These are phyloP conservation scores for Pachysolen tannophilus DNA, from an alignment of 805 yeast species.

Conservation along the genomic window DNA sequence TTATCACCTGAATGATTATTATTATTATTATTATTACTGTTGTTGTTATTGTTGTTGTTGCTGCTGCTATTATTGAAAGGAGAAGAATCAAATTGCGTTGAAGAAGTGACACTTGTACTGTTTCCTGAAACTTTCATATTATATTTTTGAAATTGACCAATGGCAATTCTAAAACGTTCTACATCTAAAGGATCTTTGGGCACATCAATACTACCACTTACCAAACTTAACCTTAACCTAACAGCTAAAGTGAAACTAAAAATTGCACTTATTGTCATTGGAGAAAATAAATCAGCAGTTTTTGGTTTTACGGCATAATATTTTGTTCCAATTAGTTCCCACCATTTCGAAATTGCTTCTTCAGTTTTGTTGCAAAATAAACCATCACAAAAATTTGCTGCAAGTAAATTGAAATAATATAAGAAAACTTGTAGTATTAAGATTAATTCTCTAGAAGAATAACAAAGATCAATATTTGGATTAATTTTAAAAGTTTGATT, in stretches of 20 bases:
- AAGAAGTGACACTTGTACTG: constrained; percentile 35
- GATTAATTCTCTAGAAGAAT: constrained; percentile 70
- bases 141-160: constrained; percentile 68
- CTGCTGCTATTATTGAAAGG: no score
- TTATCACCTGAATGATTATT: constrained; percentile 36
- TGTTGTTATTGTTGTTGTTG: no score
- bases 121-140: constrained; percentile 39
- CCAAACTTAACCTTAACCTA: constrained; percentile 53
- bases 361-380: constrained; percentile 73
- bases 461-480: constrained; percentile 42
- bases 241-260: constrained; percentile 70
- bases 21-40: constrained; percentile 23
- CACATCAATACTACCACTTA: constrained; percentile 44
- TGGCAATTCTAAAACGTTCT: constrained; percentile 55
- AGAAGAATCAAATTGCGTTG: no score
- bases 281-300: constrained; percentile 24
- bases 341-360: constrained; percentile 69
- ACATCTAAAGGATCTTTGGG: constrained; percentile 83
- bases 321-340: constrained; percentile 62
- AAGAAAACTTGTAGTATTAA: constrained; percentile 68
- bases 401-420: constrained; percentile 68
- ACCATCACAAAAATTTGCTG: constrained; percentile 73
- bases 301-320: constrained; percentile 22
- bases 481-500: constrained; percentile 61
- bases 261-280: constrained; percentile 64